Conservation (phyloP, 495 filamentous ascomycete species). For the Baudoinia panamericana region DNA sequence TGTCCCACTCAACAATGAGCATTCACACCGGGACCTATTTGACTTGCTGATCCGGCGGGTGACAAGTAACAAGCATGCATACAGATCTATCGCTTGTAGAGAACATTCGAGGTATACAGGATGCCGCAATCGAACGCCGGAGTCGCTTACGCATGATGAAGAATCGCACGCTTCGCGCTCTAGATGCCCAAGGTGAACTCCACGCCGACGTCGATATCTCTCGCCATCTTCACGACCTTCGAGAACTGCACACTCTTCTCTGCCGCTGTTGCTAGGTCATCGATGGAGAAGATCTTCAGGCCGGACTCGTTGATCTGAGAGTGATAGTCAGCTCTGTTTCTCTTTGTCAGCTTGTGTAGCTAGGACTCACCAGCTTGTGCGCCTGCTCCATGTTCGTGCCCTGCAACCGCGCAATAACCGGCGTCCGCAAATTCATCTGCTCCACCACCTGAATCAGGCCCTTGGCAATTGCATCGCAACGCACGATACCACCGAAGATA, state of each 20-base stretch:
- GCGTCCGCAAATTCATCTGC: constrained; percentile 85
- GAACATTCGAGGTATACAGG: too few relatives aligned
- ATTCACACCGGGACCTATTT: too few relatives aligned
- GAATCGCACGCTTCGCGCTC: constrained; percentile 1
- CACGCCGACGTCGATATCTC: constrained; percentile 95
- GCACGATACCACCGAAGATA: constrained; percentile 97
- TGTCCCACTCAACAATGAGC: too few relatives aligned
- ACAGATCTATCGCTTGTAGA: too few relatives aligned
- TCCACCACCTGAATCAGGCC: constrained; percentile 89
- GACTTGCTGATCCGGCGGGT: too few relatives aligned
- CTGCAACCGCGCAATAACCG: constrained; percentile 91
- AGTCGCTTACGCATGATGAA: too few relatives aligned
- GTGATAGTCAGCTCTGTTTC: neutral
- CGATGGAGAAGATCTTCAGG: constrained; percentile 98
- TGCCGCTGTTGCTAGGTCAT: constrained; percentile 91
- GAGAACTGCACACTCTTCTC: constrained; percentile 98
- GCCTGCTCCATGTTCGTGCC: constrained; percentile 99
- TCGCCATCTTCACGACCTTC: constrained; percentile 97
- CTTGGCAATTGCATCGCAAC: constrained; percentile 94
- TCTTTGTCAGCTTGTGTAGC: neutral
- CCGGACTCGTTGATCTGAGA: constrained; percentile 83
- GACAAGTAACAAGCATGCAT: too few relatives aligned
- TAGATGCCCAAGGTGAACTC: constrained; percentile 96
- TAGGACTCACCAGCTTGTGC: constrained; percentile 55
- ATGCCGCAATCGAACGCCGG: too few relatives aligned